Conservation (phyloP, 2,329 filamentous ascomycete genomes). For the Thielaviopsis populi region DNA sequence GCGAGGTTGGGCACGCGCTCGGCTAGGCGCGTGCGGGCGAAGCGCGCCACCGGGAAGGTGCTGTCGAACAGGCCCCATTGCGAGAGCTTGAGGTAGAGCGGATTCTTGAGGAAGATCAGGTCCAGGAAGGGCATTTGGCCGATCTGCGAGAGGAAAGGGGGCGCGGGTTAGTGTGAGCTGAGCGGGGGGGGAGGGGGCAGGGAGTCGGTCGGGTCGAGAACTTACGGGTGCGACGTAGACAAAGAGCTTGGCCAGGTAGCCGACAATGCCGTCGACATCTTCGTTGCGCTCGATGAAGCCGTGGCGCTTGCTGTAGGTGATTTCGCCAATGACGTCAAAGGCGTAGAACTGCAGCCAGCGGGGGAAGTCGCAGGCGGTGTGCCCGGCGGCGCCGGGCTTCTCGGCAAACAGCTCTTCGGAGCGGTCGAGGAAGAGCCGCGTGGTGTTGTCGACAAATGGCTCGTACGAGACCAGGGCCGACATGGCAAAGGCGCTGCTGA, state of each 20-base stretch:
- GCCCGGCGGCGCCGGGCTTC: slow-evolving; percentile 19
- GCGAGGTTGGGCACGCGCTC: slow-evolving; percentile 41
- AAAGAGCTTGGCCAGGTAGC: slow-evolving; percentile 48
- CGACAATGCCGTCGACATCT: slow-evolving; percentile 61
- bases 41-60: slow-evolving; percentile 58
- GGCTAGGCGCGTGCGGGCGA: slow-evolving; percentile 51
- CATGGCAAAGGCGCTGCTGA: slow-evolving; percentile 68
- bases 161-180: background rate
- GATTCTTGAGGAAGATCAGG: slow-evolving; percentile 57
- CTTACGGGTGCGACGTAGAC: slow-evolving; percentile 55
- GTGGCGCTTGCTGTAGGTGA: slow-evolving; percentile 60
- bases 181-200: background rate
- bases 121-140: slow-evolving; percentile 64
- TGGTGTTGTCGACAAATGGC: slow-evolving; percentile 62
- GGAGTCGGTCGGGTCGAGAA: slow-evolving; percentile 5
- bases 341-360: slow-evolving; percentile 68
- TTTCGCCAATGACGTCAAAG: slow-evolving; percentile 66
- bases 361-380: slow-evolving; percentile 44
- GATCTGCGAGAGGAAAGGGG: slow-evolving; percentile 29
- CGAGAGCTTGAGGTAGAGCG: slow-evolving; percentile 51
- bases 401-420: slow-evolving; percentile 41
- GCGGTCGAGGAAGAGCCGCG: slow-evolving; percentile 52
- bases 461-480: slow-evolving; percentile 63
- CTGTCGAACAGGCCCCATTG: slow-evolving; percentile 51
- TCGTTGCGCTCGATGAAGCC: slow-evolving; percentile 61